Evolutionary conservation across 306 rosid species (phyloP), one percentile per base, ranked within the genome.

Genomic region (Macrotyloma uniflorum): DNA sequence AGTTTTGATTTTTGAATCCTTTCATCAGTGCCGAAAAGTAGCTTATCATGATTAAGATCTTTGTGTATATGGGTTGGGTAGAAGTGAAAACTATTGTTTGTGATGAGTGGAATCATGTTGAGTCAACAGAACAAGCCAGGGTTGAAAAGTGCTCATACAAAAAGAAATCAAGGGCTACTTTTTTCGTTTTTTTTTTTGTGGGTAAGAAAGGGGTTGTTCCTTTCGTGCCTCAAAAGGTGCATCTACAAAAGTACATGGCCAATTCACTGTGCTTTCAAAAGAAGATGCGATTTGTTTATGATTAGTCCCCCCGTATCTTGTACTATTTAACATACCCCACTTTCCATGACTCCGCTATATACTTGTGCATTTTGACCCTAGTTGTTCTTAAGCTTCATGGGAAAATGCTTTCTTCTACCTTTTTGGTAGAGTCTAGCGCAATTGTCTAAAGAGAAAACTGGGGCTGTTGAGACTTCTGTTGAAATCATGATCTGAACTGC

Each of bases 41-140:
- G 88, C 45, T 40, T 84, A 47, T 76, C 76, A 70, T 80, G 73
- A 84, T 85, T 85, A 63, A 75, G 82, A 78, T 85, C 84, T 71
- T 68, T 36, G 43, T 79, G 61, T 67, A 53, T 38, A 10, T 79
- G 46, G 45, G 68, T 14, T 15, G 64, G 72, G 61, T 20, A 19
- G 49, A 66, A 43, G 83, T 74, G 67, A 64, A 75, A 80, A 76
- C 43, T 81, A 75, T 33, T 79, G 70, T 74, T 75, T 50, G 9
- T 50, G 24, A 50, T 45, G 33, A 61, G 78, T 58, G 73, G 75
- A 57, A 32, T 28, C 72, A 55, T 65, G 38, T 63, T 54, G 59
- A 18, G 59, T 77, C 83, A 77, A 67, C 51, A 30, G 49, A 42
- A 57, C 54, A 33, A 47, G 24, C 73, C 65, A 18, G 66, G 72